phyloP scores from a whole-genome alignment of 305 asterid genomes.

The Stenogyne calaminthoides region DNA sequence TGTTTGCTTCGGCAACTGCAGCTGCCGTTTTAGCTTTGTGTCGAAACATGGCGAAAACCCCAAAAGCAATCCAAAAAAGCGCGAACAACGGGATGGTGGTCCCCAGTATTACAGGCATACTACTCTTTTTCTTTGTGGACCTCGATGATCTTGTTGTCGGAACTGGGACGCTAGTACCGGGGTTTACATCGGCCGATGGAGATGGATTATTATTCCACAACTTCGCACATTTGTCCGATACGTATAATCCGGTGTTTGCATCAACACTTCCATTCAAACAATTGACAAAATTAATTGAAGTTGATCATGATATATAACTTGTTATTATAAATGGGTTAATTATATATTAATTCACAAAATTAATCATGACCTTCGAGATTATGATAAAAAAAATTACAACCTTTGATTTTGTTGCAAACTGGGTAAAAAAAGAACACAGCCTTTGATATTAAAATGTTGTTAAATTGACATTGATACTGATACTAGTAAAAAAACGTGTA shows the following conservation, averaged over 20 bases:
- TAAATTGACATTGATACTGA: too few relatives aligned
- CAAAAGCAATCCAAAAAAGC: conserved; percentile 31
- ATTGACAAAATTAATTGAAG: background rate
- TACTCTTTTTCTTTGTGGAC: conserved; percentile 33
- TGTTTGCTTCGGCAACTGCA: conserved; percentile 38
- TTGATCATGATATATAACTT: too few relatives aligned
- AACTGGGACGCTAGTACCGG: background rate
- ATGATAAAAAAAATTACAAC: too few relatives aligned
- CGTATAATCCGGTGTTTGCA: conserved; percentile 12
- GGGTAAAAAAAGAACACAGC: too few relatives aligned
- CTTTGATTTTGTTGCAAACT: too few relatives aligned
- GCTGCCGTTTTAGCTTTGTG: conserved; percentile 39
- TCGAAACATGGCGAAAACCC: conserved; percentile 29
- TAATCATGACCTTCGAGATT: too few relatives aligned
- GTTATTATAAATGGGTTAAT: too few relatives aligned
- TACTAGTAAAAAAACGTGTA: too few relatives aligned
- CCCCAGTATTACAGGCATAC: conserved; percentile 24
- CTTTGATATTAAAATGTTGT: too few relatives aligned
- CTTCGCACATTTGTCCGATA: conserved; percentile 4
- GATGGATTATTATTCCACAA: conserved; percentile 5
- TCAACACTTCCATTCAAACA: conserved; percentile 24
- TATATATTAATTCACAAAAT: too few relatives aligned
- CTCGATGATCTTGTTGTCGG: background rate
- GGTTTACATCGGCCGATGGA: background rate
- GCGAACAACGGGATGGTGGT: conserved; percentile 13